These are phyloP conservation scores for Auricularia heimuer DNA, from an alignment of 768 basidiomycete genomes.

Conservation along the genomic window DNA sequence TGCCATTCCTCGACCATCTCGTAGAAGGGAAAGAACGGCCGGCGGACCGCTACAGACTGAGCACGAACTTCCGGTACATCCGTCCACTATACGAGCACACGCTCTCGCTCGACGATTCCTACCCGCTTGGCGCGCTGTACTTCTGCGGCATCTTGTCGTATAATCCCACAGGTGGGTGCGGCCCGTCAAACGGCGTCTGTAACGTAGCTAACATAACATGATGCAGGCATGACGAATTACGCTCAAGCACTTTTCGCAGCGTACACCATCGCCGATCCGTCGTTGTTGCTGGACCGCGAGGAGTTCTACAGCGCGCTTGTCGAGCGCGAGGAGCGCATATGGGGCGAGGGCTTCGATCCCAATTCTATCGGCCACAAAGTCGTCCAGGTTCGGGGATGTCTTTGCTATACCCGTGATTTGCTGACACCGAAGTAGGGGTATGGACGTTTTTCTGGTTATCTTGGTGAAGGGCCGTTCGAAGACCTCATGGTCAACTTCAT, in stretches of 20 bases:
- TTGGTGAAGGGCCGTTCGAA: not conserved
- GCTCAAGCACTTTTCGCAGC: slow-evolving; percentile 42
- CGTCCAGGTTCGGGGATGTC: too few relatives aligned
- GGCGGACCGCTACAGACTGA: slow-evolving; percentile 19
- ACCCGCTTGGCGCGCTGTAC: slow-evolving; percentile 42
- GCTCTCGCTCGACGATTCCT: slow-evolving; percentile 36
- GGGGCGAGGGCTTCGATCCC: slow-evolving; percentile 36
- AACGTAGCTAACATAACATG: too few relatives aligned
- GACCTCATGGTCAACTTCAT: not conserved
- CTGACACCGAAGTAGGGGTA: not conserved
- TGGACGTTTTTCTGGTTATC: not conserved
- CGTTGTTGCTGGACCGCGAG: slow-evolving; percentile 31
- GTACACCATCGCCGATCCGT: slow-evolving; percentile 34
- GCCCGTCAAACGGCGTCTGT: too few relatives aligned
- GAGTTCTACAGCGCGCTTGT: slow-evolving; percentile 33
- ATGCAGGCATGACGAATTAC: not conserved
- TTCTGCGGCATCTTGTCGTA: slow-evolving; percentile 43
- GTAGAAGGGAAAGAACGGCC: not conserved
- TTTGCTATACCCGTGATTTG: not conserved
- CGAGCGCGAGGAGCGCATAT: slow-evolving; percentile 29
- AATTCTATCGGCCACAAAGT: too few relatives aligned
- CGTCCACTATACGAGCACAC: slow-evolving; percentile 46
- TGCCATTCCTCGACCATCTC: slow-evolving; percentile 35
- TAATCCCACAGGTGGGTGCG: slow-evolving; percentile 13
- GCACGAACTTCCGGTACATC: slow-evolving; percentile 43